A percentile compares a stretch with the other conserved stretches of the same genome.
Conservation (phyloP, 495 filamentous ascomycete genomes). For the Neurospora sp. region DNA sequence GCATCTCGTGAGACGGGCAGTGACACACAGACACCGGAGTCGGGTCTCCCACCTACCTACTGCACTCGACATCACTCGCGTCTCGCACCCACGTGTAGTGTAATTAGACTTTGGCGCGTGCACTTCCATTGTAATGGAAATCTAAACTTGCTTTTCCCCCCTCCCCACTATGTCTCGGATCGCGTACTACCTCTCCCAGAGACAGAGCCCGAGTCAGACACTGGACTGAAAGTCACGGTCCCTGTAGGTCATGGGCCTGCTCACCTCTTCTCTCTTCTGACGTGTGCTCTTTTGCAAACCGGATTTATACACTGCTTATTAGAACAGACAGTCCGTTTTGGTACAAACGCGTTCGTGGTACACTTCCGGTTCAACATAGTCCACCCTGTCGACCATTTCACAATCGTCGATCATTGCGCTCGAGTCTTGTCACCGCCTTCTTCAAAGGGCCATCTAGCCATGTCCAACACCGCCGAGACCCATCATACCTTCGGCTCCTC, state of each 20-base stretch:
- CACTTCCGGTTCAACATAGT: not conserved
- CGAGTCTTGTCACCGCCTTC: not conserved
- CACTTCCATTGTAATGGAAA: not conserved
- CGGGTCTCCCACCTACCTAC: too few species aligned
- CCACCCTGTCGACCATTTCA: not conserved
- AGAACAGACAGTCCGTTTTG: not conserved
- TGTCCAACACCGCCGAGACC: constrained; percentile 7
- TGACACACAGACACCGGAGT: not conserved
- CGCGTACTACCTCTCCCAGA: not conserved
- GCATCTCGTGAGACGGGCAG: not conserved
- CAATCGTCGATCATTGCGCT: not conserved
- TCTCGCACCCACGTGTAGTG: not conserved
- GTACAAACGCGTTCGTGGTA: not conserved
- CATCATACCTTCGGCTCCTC: constrained; percentile 33
- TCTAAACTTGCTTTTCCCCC: not conserved
- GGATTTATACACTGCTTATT: not conserved
- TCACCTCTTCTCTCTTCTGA: not conserved
- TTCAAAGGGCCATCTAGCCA: not conserved
- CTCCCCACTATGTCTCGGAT: not conserved
- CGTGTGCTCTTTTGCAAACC: not conserved
- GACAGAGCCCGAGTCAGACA: not conserved
- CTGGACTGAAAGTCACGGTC: not conserved
- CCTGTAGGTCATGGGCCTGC: not conserved
- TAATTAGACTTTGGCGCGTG: not conserved
- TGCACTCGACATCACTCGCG: not conserved